Evolutionary conservation across 306 rosid species (phyloP).

Genomic region (Trifolium pratense): DNA sequence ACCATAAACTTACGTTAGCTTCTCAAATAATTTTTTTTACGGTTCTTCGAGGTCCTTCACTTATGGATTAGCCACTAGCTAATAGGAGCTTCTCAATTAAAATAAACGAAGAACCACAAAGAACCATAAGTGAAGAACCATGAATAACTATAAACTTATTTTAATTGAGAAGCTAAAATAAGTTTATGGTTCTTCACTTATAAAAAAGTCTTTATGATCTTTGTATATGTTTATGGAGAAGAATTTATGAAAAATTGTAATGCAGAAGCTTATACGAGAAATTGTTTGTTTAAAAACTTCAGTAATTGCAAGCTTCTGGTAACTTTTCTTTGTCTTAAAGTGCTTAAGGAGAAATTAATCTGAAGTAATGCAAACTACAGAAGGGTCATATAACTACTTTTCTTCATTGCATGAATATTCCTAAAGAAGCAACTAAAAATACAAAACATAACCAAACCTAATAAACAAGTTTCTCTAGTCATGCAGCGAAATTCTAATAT

Average conservation of each 20-base stretch:
- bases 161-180: neutral
- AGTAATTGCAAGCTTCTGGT: neutral
- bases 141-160: too few species aligned
- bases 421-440: conserved; percentile 13
- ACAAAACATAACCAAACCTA: conserved; percentile 7
- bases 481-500: conserved; percentile 7
- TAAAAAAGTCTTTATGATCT: neutral
- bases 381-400: neutral
- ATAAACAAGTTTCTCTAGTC: neutral
- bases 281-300: neutral
- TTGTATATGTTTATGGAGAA: neutral
- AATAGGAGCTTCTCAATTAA: neutral
- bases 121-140: too few species aligned
- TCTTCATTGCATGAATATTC: conserved; percentile 6
- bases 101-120: neutral
- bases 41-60: too few species aligned
- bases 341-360: neutral
- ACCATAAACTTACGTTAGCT: too few species aligned
- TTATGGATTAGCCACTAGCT: neutral
- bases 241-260: neutral
- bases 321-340: neutral
- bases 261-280: neutral
- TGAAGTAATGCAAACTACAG: neutral
- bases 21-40: too few species aligned
- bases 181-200: conserved; percentile 9